phyloP scores from a whole-genome alignment of 345 rosid species.

The Eucalyptus grandis region DNA sequence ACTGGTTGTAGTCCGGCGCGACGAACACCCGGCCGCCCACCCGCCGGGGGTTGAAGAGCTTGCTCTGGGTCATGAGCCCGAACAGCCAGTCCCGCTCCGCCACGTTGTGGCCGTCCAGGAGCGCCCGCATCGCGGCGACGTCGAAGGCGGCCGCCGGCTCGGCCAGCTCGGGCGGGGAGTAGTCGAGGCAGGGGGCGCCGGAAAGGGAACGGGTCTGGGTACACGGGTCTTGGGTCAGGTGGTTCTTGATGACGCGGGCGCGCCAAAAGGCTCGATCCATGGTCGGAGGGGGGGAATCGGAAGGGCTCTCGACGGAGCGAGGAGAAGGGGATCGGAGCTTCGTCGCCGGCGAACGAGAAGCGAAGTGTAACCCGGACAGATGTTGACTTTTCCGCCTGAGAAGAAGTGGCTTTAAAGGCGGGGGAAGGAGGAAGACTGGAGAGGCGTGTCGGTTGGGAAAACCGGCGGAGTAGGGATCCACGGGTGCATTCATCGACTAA shows the following conservation, averaged over 20 bases:
- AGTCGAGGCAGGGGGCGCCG: constrained; percentile 39
- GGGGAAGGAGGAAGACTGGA: neutral
- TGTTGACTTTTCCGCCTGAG: neutral
- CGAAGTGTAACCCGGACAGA: neutral
- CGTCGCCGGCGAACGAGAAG: neutral
- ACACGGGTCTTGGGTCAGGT: constrained; percentile 17
- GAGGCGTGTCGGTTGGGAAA: neutral
- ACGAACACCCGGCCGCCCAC: constrained; percentile 66
- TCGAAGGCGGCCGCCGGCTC: constrained; percentile 39
- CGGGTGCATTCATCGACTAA: neutral
- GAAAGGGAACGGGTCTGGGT: constrained; percentile 1
- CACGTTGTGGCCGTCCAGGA: constrained; percentile 60
- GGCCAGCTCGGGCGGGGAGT: constrained; percentile 58
- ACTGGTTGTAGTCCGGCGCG: constrained; percentile 68
- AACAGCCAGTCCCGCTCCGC: constrained; percentile 76
- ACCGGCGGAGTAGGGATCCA: neutral
- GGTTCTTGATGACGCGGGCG: constrained; percentile 40
- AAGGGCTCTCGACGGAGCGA: neutral
- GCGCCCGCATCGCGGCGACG: constrained; percentile 45
- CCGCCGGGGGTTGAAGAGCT: constrained; percentile 55
- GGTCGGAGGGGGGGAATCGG: neutral
- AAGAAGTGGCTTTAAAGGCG: neutral
- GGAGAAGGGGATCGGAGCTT: neutral
- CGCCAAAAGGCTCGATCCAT: constrained; percentile 46
- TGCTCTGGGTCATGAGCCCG: constrained; percentile 54